Evolutionary conservation across 2,329 filamentous ascomycete species (phyloP).

Genomic region (Aaosphaeria pasadenensis): DNA sequence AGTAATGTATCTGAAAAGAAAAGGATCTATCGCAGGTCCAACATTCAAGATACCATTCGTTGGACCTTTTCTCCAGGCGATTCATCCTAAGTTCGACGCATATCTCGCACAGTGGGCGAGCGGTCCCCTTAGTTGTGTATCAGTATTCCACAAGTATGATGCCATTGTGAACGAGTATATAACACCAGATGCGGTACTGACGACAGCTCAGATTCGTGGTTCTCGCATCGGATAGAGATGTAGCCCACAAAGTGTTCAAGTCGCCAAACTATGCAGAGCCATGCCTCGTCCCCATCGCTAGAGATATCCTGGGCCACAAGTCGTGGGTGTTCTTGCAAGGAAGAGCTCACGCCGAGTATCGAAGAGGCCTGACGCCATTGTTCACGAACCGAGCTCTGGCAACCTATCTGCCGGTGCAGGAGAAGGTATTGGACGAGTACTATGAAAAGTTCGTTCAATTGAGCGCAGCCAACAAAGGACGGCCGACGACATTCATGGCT

Average conservation of each 20-base stretch:
- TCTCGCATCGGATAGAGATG: conserved; percentile 90
- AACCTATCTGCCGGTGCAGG: conserved; percentile 84
- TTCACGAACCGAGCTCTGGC: conserved; percentile 91
- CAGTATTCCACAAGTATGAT: conserved; percentile 93
- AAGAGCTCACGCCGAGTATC: conserved; percentile 91
- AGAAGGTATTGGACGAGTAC: conserved; percentile 86
- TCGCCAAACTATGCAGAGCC: conserved; percentile 90
- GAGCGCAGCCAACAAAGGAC: conserved; percentile 64
- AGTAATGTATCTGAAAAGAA: conserved; percentile 48
- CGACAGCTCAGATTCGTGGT: conserved; percentile 74
- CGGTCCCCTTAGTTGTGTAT: conserved; percentile 91
- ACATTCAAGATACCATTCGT: conserved; percentile 54
- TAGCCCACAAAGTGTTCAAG: conserved; percentile 96
- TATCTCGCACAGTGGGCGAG: conserved; percentile 93
- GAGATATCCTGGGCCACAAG: conserved; percentile 85
- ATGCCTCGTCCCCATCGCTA: conserved; percentile 89
- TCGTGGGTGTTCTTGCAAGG: conserved; percentile 99
- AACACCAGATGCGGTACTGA: conserved; percentile 10
- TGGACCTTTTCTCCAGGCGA: conserved; percentile 90
- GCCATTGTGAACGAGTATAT: not conserved
- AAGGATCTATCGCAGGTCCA: conserved; percentile 47
- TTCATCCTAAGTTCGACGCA: conserved; percentile 86
- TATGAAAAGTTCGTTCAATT: conserved; percentile 75
- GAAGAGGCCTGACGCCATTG: conserved; percentile 90
- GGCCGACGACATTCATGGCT: conserved; percentile 84